Evolutionary conservation across 306 rosid species (phyloP).

Genomic region (Clitoria ternatea): DNA sequence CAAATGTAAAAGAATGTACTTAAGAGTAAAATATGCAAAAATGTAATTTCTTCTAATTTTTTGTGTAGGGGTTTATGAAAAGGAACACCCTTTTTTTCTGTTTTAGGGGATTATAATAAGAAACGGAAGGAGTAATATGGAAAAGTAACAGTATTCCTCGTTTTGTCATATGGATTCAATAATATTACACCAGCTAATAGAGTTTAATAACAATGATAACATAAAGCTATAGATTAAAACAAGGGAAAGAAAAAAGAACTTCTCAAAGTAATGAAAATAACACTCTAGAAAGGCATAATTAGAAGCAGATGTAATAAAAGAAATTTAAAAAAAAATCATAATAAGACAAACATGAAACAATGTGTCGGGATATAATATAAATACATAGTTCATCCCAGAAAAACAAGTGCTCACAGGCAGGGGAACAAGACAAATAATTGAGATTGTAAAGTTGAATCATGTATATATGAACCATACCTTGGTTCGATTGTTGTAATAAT

Average conservation of each 20-base stretch:
- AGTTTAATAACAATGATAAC: neutral
- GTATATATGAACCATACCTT: conserved; percentile 53
- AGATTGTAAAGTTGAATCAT: neutral
- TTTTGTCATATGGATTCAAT: neutral
- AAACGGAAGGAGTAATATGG: too few species aligned
- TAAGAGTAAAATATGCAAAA: too few species aligned
- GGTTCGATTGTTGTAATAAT: conserved; percentile 79
- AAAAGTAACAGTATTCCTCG: neutral
- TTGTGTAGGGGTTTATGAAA: too few species aligned
- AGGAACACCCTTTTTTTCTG: too few species aligned
- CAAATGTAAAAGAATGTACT: too few species aligned
- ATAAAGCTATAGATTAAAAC: neutral
- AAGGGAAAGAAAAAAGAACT: neutral
- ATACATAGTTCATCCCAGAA: neutral
- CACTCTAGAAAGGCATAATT: neutral
- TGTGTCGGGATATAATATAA: neutral
- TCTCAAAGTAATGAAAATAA: neutral
- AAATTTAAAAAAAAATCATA: too few species aligned
- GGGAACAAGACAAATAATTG: neutral
- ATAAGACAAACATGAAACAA: neutral
- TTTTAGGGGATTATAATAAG: too few species aligned
- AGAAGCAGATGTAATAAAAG: neutral
- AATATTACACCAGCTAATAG: neutral
- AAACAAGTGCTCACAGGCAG: neutral
- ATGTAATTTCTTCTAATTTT: too few species aligned